Evolutionary conservation across 768 basidiomycete species (phyloP).

Genomic region (Mycena leptocephala): DNA sequence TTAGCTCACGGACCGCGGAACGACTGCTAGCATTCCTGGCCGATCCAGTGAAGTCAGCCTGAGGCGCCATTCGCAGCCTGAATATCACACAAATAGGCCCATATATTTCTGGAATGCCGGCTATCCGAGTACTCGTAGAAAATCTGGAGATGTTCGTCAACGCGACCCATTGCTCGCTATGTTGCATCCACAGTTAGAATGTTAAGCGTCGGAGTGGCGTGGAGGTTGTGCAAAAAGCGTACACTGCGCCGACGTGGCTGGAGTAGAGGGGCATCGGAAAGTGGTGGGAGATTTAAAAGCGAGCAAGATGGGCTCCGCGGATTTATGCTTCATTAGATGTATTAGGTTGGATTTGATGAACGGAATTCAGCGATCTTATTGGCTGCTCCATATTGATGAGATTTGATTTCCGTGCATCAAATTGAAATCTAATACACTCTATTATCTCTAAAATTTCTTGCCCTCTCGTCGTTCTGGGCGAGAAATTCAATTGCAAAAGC

Average conservation of each 20-base stretch:
- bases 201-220: background rate
- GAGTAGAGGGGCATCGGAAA: background rate
- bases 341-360: too few relatives aligned
- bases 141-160: background rate
- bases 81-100: background rate
- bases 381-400: too few relatives aligned
- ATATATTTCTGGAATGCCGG: background rate
- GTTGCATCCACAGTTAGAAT: background rate
- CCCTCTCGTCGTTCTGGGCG: too few relatives aligned
- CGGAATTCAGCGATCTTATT: too few relatives aligned
- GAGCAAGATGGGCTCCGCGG: too few relatives aligned
- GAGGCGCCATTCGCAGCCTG: background rate
- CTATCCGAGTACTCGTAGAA: background rate
- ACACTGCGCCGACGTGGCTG: background rate
- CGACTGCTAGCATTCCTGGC: background rate
- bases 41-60: background rate
- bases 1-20: background rate
- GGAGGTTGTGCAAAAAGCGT: background rate
- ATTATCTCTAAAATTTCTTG: too few relatives aligned
- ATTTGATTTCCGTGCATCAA: too few relatives aligned
- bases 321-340: too few relatives aligned
- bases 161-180: background rate
- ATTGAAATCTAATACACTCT: too few relatives aligned
- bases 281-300: background rate
- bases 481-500: too few relatives aligned